These are phyloP conservation scores for Termitomyces sp. DNA, from an alignment of 768 basidiomycete species.

Conservation along the genomic window DNA sequence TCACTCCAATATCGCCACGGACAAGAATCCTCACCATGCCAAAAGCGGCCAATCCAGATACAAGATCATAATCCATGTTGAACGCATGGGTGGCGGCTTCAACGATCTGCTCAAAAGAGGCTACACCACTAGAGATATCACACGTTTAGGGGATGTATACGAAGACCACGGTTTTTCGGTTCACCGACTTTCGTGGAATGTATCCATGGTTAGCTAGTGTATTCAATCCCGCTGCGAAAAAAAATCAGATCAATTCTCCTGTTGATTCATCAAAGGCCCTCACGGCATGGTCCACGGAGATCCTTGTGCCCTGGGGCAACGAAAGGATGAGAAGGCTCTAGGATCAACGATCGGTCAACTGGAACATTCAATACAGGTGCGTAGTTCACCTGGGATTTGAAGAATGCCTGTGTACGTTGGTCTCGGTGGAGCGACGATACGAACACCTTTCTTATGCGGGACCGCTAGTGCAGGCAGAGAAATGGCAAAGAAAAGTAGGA, in stretches of 20 bases:
- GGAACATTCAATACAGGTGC: not conserved
- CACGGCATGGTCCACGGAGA: slow-evolving; percentile 15
- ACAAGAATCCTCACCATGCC: slow-evolving; percentile 4
- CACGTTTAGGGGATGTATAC: not conserved
- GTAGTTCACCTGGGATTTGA: slow-evolving; percentile 8
- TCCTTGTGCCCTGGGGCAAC: slow-evolving; percentile 4
- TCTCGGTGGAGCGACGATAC: slow-evolving; percentile 8
- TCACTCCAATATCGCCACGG: not conserved
- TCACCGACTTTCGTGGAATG: slow-evolving; percentile 12
- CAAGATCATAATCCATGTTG: slow-evolving; percentile 16
- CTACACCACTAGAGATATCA: slow-evolving; percentile 7
- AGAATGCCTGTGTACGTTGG: slow-evolving; percentile 3
- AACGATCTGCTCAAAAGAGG: slow-evolving; percentile 13
- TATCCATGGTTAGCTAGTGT: slow-evolving; percentile 16
- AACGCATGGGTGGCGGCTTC: slow-evolving; percentile 4
- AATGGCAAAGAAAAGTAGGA: not conserved
- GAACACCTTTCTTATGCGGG: slow-evolving; percentile 5
- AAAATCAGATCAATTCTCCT: not conserved
- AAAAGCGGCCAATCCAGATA: slow-evolving; percentile 10
- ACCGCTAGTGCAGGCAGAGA: slow-evolving; percentile 3
- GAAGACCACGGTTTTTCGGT: not conserved
- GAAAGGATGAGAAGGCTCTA: slow-evolving; percentile 10
- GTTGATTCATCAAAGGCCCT: not conserved
- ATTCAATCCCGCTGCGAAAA: slow-evolving; percentile 12
- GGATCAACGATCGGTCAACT: not conserved